A percentile compares a stretch with the other conserved stretches of the same genome.
Conservation (phyloP, 306 rosid species). For the Cicer judaicum region DNA sequence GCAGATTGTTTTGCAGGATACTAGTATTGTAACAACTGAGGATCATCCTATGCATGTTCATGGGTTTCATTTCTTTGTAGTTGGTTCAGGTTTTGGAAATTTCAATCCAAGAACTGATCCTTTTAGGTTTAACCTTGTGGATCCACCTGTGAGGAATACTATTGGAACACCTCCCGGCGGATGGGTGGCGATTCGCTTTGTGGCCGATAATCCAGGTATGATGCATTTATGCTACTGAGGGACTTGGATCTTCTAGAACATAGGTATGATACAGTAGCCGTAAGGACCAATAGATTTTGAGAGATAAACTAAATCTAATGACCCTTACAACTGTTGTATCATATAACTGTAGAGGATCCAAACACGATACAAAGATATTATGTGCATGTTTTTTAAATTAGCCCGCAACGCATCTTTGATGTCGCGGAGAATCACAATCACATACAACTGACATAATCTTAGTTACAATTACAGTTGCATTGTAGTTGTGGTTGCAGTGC, state of each 20-base stretch:
- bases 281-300: too few species aligned
- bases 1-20: constrained; percentile 83
- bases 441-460: too few species aligned
- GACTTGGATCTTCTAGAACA: too few species aligned
- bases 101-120: constrained; percentile 82
- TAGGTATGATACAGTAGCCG: too few species aligned
- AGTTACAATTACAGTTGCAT: too few species aligned
- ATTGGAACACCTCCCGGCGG: constrained; percentile 93
- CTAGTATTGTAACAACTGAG: constrained; percentile 79
- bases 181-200: constrained; percentile 93
- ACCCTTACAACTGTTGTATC: too few species aligned
- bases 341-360: too few species aligned
- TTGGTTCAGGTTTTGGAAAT: constrained; percentile 90
- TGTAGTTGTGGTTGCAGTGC: too few species aligned
- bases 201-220: constrained; percentile 92
- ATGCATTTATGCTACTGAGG: not conserved
- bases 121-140: constrained; percentile 70
- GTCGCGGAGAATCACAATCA: not conserved
- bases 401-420: not conserved
- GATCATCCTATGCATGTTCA: constrained; percentile 97
- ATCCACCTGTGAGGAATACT: constrained; percentile 86
- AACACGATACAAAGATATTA: not conserved
- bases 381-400: not conserved
- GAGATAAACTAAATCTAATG: too few species aligned
- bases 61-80: constrained; percentile 85